phyloP scores from a whole-genome alignment of 345 rosid genomes.

The Jatropha curcas region DNA sequence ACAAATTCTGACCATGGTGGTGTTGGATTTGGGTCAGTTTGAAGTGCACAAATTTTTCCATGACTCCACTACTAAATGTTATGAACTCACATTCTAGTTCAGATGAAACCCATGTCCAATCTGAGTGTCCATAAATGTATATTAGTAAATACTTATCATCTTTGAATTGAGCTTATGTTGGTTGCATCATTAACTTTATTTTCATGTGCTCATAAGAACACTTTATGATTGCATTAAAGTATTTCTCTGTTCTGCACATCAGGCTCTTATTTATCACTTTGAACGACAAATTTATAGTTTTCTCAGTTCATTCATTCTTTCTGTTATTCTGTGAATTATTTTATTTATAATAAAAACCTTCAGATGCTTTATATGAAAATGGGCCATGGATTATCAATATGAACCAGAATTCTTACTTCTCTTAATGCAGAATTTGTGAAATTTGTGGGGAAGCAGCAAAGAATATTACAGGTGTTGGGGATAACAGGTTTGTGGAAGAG shows the following conservation, averaged over 20 bases:
- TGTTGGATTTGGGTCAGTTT: too few relatives aligned
- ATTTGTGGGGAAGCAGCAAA: conserved; percentile 60
- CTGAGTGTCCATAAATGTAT: not conserved
- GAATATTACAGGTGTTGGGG: conserved; percentile 49
- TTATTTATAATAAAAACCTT: too few relatives aligned
- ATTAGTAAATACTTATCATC: not conserved
- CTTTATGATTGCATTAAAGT: not conserved
- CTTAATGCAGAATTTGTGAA: conserved; percentile 58
- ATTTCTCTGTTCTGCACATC: not conserved
- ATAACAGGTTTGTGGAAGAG: conserved; percentile 47
- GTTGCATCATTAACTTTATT: not conserved
- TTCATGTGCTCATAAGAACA: not conserved
- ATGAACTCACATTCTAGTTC: not conserved
- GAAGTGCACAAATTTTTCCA: not conserved
- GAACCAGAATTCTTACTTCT: not conserved
- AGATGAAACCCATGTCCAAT: not conserved
- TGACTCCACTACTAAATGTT: not conserved
- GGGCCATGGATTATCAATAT: too few relatives aligned
- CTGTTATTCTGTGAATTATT: too few relatives aligned
- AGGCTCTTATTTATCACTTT: not conserved
- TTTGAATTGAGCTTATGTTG: not conserved
- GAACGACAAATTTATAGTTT: not conserved
- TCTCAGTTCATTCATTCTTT: too few relatives aligned
- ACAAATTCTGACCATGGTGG: too few relatives aligned
- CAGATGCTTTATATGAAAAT: too few relatives aligned